Conservation (phyloP, 2,329 filamentous ascomycete genomes). For the Pyrenochaeta sp. region DNA sequence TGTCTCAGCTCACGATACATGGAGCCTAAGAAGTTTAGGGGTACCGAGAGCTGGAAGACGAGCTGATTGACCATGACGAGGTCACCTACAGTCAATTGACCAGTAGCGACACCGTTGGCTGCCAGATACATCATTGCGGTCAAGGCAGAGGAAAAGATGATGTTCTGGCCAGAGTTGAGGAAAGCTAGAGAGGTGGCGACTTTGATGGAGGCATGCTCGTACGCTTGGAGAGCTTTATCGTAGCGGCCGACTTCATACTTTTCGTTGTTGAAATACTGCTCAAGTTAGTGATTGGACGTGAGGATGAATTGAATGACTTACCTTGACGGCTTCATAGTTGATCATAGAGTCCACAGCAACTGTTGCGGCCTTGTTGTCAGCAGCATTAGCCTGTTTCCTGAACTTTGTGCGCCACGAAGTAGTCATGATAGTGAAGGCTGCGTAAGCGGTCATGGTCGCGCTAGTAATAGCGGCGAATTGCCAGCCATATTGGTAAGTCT, state of each 20-base stretch:
- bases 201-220: constrained; percentile 95
- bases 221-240: constrained; percentile 82
- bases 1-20: constrained; percentile 96
- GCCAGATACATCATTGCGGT: constrained; percentile 99
- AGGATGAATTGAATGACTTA: constrained; percentile 7
- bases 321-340: constrained; percentile 98
- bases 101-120: constrained; percentile 83
- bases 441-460: constrained; percentile 90
- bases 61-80: constrained; percentile 99
- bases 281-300: background rate
- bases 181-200: constrained; percentile 92
- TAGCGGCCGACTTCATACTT: constrained; percentile 92
- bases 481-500: constrained; percentile 91
- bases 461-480: constrained; percentile 92
- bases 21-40: constrained; percentile 96
- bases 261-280: constrained; percentile 93
- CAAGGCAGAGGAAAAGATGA: constrained; percentile 94
- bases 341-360: constrained; percentile 96
- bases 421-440: constrained; percentile 95
- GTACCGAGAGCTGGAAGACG: constrained; percentile 96
- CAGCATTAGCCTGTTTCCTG: constrained; percentile 90
- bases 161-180: constrained; percentile 92
- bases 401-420: constrained; percentile 98
- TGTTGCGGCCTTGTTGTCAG: constrained; percentile 93
- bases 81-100: constrained; percentile 87